These are phyloP conservation scores for Euptelea pleiosperma DNA, from an alignment of 164 flowering plant species.

Conservation along the genomic window DNA sequence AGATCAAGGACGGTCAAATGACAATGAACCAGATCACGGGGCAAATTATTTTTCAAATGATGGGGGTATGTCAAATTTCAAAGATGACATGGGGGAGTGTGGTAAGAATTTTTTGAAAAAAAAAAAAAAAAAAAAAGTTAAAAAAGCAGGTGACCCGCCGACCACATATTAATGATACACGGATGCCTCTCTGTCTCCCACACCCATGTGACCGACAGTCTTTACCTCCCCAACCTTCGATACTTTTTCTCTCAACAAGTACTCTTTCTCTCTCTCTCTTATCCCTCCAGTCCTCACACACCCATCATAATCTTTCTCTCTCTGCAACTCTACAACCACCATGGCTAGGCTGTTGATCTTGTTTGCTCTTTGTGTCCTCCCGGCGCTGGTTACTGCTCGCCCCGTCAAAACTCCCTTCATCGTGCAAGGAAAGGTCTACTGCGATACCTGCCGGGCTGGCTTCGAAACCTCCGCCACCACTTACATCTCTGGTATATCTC, in stretches of 20 bases:
- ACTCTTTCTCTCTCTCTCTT: no score
- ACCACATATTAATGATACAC: no score
- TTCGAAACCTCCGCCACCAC: constrained; percentile 63
- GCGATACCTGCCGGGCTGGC: constrained; percentile 70
- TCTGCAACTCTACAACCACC: not conserved
- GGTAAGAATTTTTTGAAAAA: no score
- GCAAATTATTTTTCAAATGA: no score
- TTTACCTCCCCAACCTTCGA: not conserved
- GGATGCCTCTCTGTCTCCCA: no score
- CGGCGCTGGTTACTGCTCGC: constrained; percentile 36
- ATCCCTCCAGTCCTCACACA: no score
- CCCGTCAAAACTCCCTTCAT: constrained; percentile 24
- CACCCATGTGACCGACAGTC: not conserved
- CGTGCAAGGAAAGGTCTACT: constrained; percentile 54
- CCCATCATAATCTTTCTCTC: not conserved
- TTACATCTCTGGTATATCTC: constrained; percentile 53
- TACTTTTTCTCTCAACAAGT: not conserved
- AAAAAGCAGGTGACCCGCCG: no score
- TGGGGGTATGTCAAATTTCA: no score
- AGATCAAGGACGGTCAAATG: no score
- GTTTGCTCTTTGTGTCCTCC: constrained; percentile 41
- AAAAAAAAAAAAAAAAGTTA: no score
- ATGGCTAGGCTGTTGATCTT: constrained; percentile 39
- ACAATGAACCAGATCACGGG: no score
- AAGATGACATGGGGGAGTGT: no score